phyloP scores from a whole-genome alignment of 2,329 filamentous ascomycete genomes.

The Cladophialophora psammophila region DNA sequence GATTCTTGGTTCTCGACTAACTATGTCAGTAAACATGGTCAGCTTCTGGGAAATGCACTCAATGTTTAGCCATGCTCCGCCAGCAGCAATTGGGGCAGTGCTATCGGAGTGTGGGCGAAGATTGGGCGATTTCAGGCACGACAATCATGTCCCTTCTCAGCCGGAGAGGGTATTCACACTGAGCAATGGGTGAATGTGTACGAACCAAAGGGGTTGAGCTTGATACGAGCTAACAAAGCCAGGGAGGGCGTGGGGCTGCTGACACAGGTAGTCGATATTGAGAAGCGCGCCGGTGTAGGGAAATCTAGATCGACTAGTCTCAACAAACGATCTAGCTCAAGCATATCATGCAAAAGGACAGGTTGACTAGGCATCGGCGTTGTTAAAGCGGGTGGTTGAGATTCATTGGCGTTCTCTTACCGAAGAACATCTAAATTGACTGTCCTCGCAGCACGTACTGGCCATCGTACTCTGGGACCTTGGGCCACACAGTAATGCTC shows the following conservation, averaged over 20 bases:
- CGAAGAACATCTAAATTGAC: constrained; percentile 10
- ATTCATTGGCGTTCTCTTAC: background rate
- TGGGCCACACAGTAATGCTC: background rate
- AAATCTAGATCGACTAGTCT: constrained; percentile 1
- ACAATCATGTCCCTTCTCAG: background rate
- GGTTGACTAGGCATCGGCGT: background rate
- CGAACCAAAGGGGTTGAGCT: background rate
- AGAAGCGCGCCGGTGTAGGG: background rate
- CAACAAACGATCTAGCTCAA: background rate
- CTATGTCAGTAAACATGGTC: constrained; percentile 24
- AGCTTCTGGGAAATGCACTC: constrained; percentile 41
- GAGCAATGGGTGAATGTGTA: background rate
- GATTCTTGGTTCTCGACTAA: background rate
- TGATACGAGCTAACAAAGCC: background rate
- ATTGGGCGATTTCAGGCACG: constrained; percentile 6
- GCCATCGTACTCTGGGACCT: background rate
- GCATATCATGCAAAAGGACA: background rate
- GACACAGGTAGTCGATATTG: background rate
- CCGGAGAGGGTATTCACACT: background rate
- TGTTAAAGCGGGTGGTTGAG: background rate
- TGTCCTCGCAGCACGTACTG: background rate
- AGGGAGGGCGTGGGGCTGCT: background rate
- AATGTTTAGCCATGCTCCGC: constrained; percentile 13
- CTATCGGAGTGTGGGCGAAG: constrained; percentile 22
- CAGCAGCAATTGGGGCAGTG: constrained; percentile 13